phyloP scores from a whole-genome alignment of 1,284 basidiomycete genomes.

The Leccinum pseudoinsigne region DNA sequence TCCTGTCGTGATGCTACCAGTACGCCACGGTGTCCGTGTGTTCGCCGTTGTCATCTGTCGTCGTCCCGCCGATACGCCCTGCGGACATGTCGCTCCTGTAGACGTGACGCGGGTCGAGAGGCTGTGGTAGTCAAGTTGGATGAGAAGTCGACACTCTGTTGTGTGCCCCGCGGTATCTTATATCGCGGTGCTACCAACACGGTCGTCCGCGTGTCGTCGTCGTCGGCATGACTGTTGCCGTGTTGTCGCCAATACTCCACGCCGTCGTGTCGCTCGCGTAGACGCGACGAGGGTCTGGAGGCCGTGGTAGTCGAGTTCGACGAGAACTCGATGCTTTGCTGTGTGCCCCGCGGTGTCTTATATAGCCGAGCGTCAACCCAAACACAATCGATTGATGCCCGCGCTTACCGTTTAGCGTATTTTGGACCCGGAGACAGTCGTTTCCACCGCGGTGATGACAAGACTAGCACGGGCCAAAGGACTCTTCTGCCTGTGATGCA shows the following conservation, averaged over 20 bases:
- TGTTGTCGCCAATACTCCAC: no score
- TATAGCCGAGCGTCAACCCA: background rate
- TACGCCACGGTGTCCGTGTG: no score
- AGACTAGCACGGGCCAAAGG: slow-evolving; percentile 4
- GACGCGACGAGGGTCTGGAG: slow-evolving; percentile 65
- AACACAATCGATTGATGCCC: no score
- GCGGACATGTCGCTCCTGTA: slow-evolving; percentile 41
- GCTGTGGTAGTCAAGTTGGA: slow-evolving; percentile 64
- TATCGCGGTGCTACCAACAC: no score
- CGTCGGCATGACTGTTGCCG: no score
- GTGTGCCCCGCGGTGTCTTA: slow-evolving; percentile 93
- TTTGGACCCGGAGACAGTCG: background rate
- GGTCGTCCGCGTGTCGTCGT: no score
- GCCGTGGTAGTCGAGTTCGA: slow-evolving; percentile 50
- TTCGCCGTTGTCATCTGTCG: no score
- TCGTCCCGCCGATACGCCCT: no score
- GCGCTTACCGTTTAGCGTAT: slow-evolving; percentile 49
- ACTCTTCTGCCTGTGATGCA: slow-evolving; percentile 15
- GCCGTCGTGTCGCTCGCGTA: slow-evolving; percentile 44
- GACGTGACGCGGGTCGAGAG: slow-evolving; percentile 79
- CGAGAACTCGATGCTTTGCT: slow-evolving; percentile 88
- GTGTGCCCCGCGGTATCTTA: slow-evolving; percentile 90
- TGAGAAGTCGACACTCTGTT: slow-evolving; percentile 88
- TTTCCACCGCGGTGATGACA: background rate
- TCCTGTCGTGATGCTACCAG: no score